phyloP scores from a whole-genome alignment of 345 rosid genomes.

The Ceriops tagal region DNA sequence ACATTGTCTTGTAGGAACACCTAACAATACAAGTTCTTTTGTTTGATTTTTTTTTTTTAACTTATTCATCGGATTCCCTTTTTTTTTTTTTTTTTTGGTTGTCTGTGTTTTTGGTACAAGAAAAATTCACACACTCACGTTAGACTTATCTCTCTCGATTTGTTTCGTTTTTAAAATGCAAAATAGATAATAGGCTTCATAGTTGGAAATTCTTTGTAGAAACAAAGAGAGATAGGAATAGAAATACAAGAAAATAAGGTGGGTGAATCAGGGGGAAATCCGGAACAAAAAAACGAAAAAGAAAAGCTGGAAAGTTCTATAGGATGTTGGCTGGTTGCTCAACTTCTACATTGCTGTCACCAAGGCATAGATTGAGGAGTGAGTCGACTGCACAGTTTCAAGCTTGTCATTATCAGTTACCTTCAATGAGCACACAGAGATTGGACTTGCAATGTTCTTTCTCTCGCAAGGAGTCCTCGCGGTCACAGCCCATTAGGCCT shows the following conservation, averaged over 20 bases:
- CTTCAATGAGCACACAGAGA: conserved; percentile 96
- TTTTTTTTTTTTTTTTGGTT: not conserved
- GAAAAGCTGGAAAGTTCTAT: conserved; percentile 45
- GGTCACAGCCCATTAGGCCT: conserved; percentile 67
- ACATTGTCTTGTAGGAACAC: conserved; percentile 42
- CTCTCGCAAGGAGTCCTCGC: conserved; percentile 65
- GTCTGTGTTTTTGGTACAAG: conserved; percentile 20
- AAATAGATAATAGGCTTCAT: conserved; percentile 20
- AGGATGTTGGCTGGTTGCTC: conserved; percentile 99
- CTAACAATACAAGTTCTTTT: conserved; percentile 12
- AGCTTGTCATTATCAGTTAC: conserved; percentile 72
- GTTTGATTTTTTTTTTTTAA: conserved; percentile 20
- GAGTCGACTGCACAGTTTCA: conserved; percentile 80
- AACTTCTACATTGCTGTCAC: conserved; percentile 91
- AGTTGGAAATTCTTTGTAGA: conserved; percentile 21
- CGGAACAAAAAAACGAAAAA: conserved; percentile 10
- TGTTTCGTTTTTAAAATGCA: conserved; percentile 28
- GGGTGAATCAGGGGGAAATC: conserved; percentile 32
- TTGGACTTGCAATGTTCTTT: conserved; percentile 86
- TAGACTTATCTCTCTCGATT: conserved; percentile 39
- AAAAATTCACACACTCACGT: conserved; percentile 45
- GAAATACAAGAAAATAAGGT: conserved; percentile 34
- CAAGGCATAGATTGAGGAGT: conserved; percentile 94
- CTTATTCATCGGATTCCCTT: conserved; percentile 73
- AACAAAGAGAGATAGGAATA: conserved; percentile 41